Evolutionary conservation across 805 yeast genomes (phyloP), one percentile per base, ranked within the genome.

Genomic region (Pichia californica): DNA sequence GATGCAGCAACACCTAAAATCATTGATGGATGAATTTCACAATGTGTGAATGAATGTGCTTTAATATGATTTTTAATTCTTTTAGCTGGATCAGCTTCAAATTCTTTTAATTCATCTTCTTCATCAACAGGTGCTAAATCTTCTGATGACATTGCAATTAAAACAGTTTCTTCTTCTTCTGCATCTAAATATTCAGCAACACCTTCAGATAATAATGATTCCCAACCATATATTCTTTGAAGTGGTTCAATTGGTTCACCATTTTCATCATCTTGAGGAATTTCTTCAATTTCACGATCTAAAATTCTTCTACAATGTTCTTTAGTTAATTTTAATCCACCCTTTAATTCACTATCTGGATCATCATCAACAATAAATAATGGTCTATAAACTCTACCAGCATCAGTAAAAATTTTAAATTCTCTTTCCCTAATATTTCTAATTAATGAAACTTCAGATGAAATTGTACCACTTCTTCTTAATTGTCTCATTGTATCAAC

Each of bases 11-110:
- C 96, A 66, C 99, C 99, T 49, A 93, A 74, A 65, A 93, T 91
- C 99, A 93, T 93, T 26, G 95, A 84, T 16, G 99, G 99, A 68
- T 93, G 99, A 61, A 93, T 89, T 69, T 93, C 99, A 77, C 99
- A 93, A 66, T 93, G 99, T 0, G 99, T 93, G 72, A 87, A 93
- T 2, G 98, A 88, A 52, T 81, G 85, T 3, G 73, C 58, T 40
- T 66, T 63, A 27, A 59, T 53, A 49, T 68, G 72, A 14, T 74
- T 68, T 63, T 83, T 89, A 59, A 93, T 86, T 68, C 99, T 80
- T 64, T 81, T 81, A 27, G 95, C 95, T 0, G 88, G 83, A 58
- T 83, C 88, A 33, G 73, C 55, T 48, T 74, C 78, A 44, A 65
- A 52, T 36, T 56, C 56, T 36, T 55, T 69, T 44, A 67, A 69